These are phyloP conservation scores for Sorghum bicolor DNA, from an alignment of 176 grass and related monocot species.

Conservation along the genomic window DNA sequence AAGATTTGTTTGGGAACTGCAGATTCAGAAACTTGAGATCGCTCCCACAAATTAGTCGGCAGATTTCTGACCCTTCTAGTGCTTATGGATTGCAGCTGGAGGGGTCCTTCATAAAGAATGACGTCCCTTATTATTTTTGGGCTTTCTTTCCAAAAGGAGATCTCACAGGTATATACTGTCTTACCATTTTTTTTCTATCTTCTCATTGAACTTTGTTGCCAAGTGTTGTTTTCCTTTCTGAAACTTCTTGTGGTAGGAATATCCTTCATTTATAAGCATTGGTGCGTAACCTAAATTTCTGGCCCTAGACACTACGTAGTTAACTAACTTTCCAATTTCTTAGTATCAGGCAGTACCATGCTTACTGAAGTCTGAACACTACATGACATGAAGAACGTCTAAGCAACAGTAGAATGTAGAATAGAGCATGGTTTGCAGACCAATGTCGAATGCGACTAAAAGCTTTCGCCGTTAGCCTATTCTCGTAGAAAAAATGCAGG, in stretches of 20 bases:
- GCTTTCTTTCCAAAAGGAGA: slow-evolving; percentile 78
- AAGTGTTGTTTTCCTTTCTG: background rate
- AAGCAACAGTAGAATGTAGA: background rate
- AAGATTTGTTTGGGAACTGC: background rate
- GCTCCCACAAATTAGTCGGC: background rate
- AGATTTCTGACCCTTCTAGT: background rate
- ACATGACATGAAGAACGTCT: background rate
- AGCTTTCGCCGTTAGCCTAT: background rate
- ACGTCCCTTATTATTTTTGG: slow-evolving; percentile 81
- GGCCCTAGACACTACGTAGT: no score
- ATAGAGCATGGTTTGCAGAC: background rate
- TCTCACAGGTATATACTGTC: slow-evolving; percentile 60
- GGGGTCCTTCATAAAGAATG: slow-evolving; percentile 75
- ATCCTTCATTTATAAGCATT: background rate
- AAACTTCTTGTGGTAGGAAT: background rate
- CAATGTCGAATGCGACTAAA: background rate
- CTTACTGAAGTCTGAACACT: background rate
- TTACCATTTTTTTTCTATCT: background rate
- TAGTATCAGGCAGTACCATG: background rate
- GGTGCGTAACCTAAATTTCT: background rate
- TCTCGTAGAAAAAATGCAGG: background rate
- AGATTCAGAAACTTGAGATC: background rate
- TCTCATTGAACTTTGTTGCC: background rate
- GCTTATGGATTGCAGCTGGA: slow-evolving; percentile 62
- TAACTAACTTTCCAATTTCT: background rate